Base-by-base conservation (phyloP, 108 stramenopile genomes). In the Parmales sp. region DNA sequence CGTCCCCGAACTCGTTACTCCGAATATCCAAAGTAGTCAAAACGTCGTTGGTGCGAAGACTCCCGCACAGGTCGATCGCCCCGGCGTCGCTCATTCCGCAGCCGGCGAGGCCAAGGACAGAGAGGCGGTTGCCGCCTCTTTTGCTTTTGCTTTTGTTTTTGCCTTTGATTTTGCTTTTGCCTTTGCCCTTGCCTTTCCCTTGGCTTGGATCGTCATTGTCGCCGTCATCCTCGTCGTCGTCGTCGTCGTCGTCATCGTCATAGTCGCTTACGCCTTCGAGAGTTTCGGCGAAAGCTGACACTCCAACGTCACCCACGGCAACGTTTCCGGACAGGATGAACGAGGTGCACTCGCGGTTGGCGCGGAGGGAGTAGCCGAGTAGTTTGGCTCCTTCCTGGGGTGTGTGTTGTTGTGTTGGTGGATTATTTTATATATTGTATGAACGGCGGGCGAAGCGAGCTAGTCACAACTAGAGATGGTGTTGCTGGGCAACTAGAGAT, bases 261-360 rank as follows among this genome's bases (percentile, higher is more conserved):
- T 43, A 43, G 8, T 43, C 11, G 41, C 7, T 43, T 13, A 13
- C 41, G 8, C 11, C 41, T 43, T 13, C 41, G 8, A 11, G 41
- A 43, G n/a, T 34, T 34, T 60, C 54, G 28, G 54, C 54, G 20
- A 60, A 60, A 3, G 26, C 4, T 13, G n/a, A 19, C 26, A 60
- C 54, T 13, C 54, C 54, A 34, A 60, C 31, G 20, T 60, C 54
- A 16, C 0, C 54, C 18, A 60, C 13, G 26, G 54, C n/a, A n/a
- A n/a, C 31, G 54, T 60, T 60, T 13, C 54, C 54, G 4, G n/a
- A 19, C n/a, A 60, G 54, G 54, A 60, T 60, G 5, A 60, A 13
- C 16, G 4, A 28, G 31, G 29, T 60, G 16, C 29, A 29, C 31
- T 60, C 54, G 16, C 13, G 31, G 31, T 60, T 60, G 2, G 54